Conservation (phyloP, 176 grass and related monocot species). For the Hsuehochloa calcarea region DNA sequence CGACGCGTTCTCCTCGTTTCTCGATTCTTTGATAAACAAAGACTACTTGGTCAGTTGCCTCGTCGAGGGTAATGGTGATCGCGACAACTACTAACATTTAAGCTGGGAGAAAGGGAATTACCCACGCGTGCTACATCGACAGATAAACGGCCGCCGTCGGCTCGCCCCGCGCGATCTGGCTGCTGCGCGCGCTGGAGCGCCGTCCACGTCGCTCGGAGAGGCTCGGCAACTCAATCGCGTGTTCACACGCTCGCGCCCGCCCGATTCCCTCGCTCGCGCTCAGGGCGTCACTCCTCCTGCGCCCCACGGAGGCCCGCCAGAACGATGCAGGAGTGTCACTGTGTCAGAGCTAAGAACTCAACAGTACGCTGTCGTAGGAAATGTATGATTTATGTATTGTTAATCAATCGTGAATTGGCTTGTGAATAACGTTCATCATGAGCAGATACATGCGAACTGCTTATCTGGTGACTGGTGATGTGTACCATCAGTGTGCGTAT, state of each 20-base stretch:
- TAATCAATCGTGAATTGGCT: background rate
- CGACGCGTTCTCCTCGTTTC: conserved; percentile 59
- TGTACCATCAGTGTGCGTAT: background rate
- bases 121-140: too few relatives aligned
- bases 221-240: too few relatives aligned
- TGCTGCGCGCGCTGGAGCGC: too few relatives aligned
- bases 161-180: too few relatives aligned
- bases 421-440: conserved; percentile 16
- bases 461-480: background rate
- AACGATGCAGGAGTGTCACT: background rate
- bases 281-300: too few relatives aligned
- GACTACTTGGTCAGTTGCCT: conserved; percentile 7
- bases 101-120: too few relatives aligned
- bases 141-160: too few relatives aligned
- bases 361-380: background rate
- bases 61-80: background rate
- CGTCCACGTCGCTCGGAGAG: too few relatives aligned
- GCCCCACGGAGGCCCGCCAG: too few relatives aligned
- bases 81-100: too few relatives aligned
- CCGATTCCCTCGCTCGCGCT: too few relatives aligned
- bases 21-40: conserved; percentile 54
- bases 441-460: background rate
- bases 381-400: background rate
- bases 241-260: too few relatives aligned
- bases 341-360: background rate